A percentile compares a stretch with the other conserved stretches of the same genome.
These are phyloP conservation scores for Solanum chmielewskii DNA, from an alignment of 257 asterid species.

Conservation along the genomic window DNA sequence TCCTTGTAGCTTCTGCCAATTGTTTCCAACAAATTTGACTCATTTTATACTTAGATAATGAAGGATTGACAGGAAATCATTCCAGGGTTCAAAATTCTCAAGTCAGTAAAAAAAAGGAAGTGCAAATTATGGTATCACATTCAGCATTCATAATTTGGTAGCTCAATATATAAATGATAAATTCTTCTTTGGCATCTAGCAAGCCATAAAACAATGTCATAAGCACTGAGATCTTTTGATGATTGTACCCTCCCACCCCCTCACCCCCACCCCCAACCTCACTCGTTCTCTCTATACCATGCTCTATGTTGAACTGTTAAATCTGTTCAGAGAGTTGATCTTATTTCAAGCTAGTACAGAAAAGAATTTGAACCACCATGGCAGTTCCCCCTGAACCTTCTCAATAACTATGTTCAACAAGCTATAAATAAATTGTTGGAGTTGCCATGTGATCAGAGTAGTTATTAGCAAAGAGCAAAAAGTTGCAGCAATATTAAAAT, in stretches of 20 bases:
- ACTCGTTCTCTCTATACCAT: not conserved
- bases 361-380: not conserved
- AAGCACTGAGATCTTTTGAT: not conserved
- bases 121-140: not conserved
- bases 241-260: not conserved
- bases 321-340: not conserved
- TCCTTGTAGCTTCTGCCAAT: not conserved
- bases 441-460: not conserved
- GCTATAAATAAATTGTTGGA: not conserved
- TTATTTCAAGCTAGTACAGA: not conserved
- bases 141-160: not conserved
- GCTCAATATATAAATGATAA: not conserved
- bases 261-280: not conserved
- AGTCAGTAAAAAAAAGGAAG: not conserved
- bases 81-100: not conserved
- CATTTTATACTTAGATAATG: not conserved
- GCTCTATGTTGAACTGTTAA: not conserved
- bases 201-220: not conserved
- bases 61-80: not conserved
- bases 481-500: not conserved
- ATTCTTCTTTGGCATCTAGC: not conserved
- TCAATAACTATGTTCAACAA: not conserved
- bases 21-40: not conserved
- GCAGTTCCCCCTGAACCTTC: not conserved
- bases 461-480: not conserved